phyloP scores from a whole-genome alignment of 2,329 filamentous ascomycete species.

The Metarhizium sp. region DNA sequence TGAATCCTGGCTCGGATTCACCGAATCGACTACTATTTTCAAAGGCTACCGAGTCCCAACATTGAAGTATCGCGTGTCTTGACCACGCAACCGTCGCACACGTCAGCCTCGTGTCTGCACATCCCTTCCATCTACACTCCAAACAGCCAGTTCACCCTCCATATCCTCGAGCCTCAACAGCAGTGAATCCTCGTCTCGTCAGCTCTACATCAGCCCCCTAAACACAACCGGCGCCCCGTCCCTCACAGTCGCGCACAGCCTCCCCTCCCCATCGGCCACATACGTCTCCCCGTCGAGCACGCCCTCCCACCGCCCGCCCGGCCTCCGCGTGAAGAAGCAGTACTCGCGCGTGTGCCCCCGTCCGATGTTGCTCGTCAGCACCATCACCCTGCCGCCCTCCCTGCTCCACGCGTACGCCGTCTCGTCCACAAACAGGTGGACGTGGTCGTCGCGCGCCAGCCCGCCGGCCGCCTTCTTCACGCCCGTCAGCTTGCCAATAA shows the following conservation, averaged over 20 bases:
- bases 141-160: too few relatives aligned
- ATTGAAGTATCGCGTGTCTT: too few relatives aligned
- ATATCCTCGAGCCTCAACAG: too few relatives aligned
- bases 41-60: too few relatives aligned
- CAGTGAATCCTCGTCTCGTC: neutral
- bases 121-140: too few relatives aligned
- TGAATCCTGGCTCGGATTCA: too few relatives aligned
- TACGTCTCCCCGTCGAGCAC: slow-evolving; percentile 25
- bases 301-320: slow-evolving; percentile 30
- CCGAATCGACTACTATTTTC: too few relatives aligned
- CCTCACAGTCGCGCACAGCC: slow-evolving; percentile 29
- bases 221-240: slow-evolving; percentile 33
- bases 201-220: neutral
- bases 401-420: slow-evolving; percentile 37
- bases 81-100: too few relatives aligned
- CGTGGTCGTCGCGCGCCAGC: slow-evolving; percentile 32
- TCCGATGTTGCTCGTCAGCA: slow-evolving; percentile 35
- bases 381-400: slow-evolving; percentile 32
- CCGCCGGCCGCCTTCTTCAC: slow-evolving; percentile 36
- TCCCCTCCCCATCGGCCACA: slow-evolving; percentile 28
- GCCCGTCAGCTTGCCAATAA: slow-evolving; percentile 29
- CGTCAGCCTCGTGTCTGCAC: too few relatives aligned
- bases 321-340: slow-evolving; percentile 31
- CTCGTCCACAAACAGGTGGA: slow-evolving; percentile 29
- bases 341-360: slow-evolving; percentile 25